These are phyloP conservation scores for Emergomyces pasteurianus DNA, from an alignment of 2,329 filamentous ascomycete species.

Conservation along the genomic window DNA sequence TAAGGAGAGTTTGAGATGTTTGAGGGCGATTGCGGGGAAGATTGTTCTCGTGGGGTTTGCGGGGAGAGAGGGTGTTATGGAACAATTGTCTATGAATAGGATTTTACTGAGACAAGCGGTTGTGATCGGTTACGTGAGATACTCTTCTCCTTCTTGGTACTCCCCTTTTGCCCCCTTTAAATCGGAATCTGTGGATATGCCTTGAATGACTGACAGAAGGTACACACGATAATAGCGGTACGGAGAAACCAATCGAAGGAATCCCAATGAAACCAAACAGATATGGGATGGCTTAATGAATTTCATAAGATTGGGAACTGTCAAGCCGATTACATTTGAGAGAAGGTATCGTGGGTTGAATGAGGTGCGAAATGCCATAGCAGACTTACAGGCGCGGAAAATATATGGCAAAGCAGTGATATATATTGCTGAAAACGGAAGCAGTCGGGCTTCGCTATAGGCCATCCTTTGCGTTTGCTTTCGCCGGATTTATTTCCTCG, in stretches of 20 bases:
- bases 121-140: slow-evolving; percentile 39
- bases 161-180: neutral
- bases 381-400: slow-evolving; percentile 39
- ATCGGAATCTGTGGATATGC: neutral
- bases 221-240: slow-evolving; percentile 27
- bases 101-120: slow-evolving; percentile 42
- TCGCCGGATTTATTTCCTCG: neutral
- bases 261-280: slow-evolving; percentile 35
- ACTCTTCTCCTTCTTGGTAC: too few species aligned
- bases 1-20: slow-evolving; percentile 41
- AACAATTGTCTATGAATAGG: slow-evolving; percentile 43
- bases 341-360: slow-evolving; percentile 40
- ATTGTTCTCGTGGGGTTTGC: slow-evolving; percentile 50
- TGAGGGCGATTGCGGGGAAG: slow-evolving; percentile 39
- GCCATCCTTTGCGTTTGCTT: neutral
- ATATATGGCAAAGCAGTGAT: slow-evolving; percentile 47
- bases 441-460: neutral
- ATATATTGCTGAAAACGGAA: slow-evolving; percentile 20
- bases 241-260: slow-evolving; percentile 43
- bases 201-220: neutral
- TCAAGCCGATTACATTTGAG: slow-evolving; percentile 42
- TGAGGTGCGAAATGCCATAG: slow-evolving; percentile 38
- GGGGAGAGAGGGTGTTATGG: slow-evolving; percentile 41
- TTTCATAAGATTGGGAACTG: slow-evolving; percentile 35
- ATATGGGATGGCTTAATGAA: slow-evolving; percentile 42